Evolutionary conservation across 2,329 filamentous ascomycete genomes (phyloP).

Genomic region (Lecanoromycetidae sp.): DNA sequence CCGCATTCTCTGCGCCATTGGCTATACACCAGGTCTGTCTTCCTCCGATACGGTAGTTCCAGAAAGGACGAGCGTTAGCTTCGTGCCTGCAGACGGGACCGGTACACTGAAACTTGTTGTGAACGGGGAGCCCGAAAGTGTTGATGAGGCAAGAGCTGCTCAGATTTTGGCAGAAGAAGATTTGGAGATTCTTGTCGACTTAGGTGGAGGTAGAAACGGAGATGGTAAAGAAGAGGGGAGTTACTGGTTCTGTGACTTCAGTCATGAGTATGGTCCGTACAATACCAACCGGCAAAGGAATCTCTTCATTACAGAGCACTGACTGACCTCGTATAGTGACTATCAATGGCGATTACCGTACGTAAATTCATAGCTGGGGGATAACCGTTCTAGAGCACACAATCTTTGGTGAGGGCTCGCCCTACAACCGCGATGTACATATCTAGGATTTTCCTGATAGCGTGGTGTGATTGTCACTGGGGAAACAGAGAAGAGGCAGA

Average conservation of each 20-base stretch:
- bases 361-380: too few relatives aligned
- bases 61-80: slow-evolving; percentile 46
- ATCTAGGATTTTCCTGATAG: too few relatives aligned
- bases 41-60: slow-evolving; percentile 36
- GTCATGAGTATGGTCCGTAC: slow-evolving; percentile 48
- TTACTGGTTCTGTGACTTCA: slow-evolving; percentile 57
- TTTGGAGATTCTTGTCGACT: slow-evolving; percentile 47
- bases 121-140: slow-evolving; percentile 48
- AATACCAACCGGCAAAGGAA: too few relatives aligned
- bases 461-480: too few relatives aligned
- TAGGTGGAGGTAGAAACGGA: slow-evolving; percentile 40
- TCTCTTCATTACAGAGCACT: not conserved
- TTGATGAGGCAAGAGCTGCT: slow-evolving; percentile 49
- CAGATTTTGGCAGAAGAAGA: slow-evolving; percentile 50
- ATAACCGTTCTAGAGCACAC: too few relatives aligned
- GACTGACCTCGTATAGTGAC: slow-evolving; percentile 9
- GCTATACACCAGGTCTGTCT: slow-evolving; percentile 51
- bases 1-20: slow-evolving; percentile 86
- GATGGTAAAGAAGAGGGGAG: slow-evolving; percentile 40
- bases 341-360: slow-evolving; percentile 57
- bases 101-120: slow-evolving; percentile 46
- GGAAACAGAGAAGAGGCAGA: too few relatives aligned
- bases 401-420: too few relatives aligned
- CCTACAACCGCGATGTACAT: too few relatives aligned
- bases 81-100: slow-evolving; percentile 47